Evolutionary conservation across 2,329 filamentous ascomycete species (phyloP).

Genomic region (Pseudonectria foliicola): DNA sequence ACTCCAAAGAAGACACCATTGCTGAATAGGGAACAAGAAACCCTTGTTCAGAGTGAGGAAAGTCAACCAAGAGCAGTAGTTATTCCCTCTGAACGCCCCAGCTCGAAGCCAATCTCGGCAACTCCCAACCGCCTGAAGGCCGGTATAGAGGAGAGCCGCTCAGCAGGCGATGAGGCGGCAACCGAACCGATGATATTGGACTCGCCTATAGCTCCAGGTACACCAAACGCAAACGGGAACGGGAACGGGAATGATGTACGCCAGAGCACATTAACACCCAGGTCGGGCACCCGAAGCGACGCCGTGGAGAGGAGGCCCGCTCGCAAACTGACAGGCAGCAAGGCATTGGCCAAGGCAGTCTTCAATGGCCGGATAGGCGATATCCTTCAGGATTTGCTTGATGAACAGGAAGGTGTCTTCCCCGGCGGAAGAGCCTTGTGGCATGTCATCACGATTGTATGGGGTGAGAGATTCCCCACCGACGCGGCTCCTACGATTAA

Average conservation of each 20-base stretch:
- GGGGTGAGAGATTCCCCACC: slow-evolving; percentile 33
- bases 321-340: neutral
- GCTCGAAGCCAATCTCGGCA: slow-evolving; percentile 4
- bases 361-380: slow-evolving; percentile 15
- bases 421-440: slow-evolving; percentile 45
- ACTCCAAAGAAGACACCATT: slow-evolving; percentile 7
- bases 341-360: neutral
- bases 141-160: slow-evolving; percentile 3
- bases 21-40: slow-evolving; percentile 9
- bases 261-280: too few species aligned
- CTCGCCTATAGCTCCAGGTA: too few species aligned
- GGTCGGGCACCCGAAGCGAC: too few species aligned
- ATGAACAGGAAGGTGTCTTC: slow-evolving; percentile 37
- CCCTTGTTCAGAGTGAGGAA: slow-evolving; percentile 15
- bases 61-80: slow-evolving; percentile 16
- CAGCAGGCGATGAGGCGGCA: neutral
- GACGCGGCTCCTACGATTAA: slow-evolving; percentile 35
- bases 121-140: slow-evolving; percentile 9
- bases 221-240: too few species aligned
- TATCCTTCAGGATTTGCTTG: slow-evolving; percentile 23
- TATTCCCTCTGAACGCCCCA: slow-evolving; percentile 7
- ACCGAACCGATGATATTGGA: too few species aligned
- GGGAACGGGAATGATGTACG: too few species aligned
- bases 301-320: neutral
- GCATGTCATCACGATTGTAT: slow-evolving; percentile 39